Evolutionary conservation across 2,329 filamentous ascomycete species (phyloP).

Genomic region (Cladosporium sp.): DNA sequence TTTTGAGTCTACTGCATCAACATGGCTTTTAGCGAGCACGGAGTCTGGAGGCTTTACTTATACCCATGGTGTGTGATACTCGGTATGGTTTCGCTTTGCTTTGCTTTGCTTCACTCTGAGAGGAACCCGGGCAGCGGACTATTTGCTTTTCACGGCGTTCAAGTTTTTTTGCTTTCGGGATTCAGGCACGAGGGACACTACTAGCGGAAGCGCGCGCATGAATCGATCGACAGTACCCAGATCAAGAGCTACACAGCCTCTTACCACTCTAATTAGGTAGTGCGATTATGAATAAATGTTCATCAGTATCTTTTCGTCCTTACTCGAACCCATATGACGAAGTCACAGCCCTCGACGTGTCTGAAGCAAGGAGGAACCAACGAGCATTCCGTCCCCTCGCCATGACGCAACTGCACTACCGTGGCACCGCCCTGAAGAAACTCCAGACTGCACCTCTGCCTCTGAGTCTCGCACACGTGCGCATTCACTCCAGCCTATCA

Average conservation of each 20-base stretch:
- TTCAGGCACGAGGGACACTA: not conserved
- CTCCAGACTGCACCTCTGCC: too few species aligned
- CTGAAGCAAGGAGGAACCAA: not conserved
- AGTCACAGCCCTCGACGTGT: not conserved
- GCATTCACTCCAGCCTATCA: too few species aligned
- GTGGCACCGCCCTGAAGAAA: too few species aligned
- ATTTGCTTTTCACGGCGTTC: not conserved
- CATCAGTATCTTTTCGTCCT: not conserved
- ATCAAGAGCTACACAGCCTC: constrained; percentile 11
- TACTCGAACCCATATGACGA: not conserved
- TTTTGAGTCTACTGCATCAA: not conserved
- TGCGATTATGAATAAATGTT: too few species aligned
- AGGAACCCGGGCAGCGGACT: not conserved
- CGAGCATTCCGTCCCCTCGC: constrained; percentile 12
- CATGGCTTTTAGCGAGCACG: constrained; percentile 4
- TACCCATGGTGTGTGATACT: not conserved
- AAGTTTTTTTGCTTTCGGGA: not conserved
- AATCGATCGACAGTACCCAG: not conserved
- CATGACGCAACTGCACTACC: too few species aligned
- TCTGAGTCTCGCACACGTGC: too few species aligned
- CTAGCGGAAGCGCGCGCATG: too few species aligned
- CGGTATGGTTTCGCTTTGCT: not conserved
- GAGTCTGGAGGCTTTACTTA: constrained; percentile 1
- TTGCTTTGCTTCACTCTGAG: not conserved
- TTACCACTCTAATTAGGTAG: not conserved